Base-by-base conservation (phyloP, 2,329 filamentous ascomycete species). In the Pyricularia pennisetigena region DNA sequence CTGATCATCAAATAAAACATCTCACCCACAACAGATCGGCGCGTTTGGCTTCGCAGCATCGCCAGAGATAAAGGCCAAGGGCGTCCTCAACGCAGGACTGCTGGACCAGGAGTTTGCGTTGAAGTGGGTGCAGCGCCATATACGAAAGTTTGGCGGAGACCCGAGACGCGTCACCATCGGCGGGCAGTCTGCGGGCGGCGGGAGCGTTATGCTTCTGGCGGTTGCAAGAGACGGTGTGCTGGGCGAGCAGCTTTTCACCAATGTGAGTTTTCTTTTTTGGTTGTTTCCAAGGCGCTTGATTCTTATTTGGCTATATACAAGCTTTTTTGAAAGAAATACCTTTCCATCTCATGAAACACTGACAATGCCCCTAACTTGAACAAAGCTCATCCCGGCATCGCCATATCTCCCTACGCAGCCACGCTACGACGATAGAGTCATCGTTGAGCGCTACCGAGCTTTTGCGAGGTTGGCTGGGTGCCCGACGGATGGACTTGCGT, bases 171-270 rank as follows among this genome's bases (percentile, higher is more conserved):
- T 88, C 0, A 86, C 84, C 0, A 80, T 87, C 23, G 81, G 81
- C 68, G 86, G 86, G 0, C 82, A 85, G 69, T 83, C 81, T 10
- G 84, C 86, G 0, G 86, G 86, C 2, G 85, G 77, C 0, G 83
- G 83, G 0, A 77, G 76, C 12, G 81, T 84, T 4, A 79, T 83
- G 68, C 77, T 81, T n/a, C 80, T 70, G 32, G 30, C 68, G 7
- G 35, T 71, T 41, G 69, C 68, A 20, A 20, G 66, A 30, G 66
- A 63, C 23, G 66, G 66, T 3, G 24, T 14, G 66, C n/a, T 61
- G 66, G 57, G 66, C 54, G 77, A 76, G 0, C 74, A 76, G 3
- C 77, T 85, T 1, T 86, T 86, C 72, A 74, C 71, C 7, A 81
- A 63, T 28, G 66, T 67, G 23, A 64, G 66, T 23, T 29, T 29